Evolutionary conservation across 352 stramenopile genomes (phyloP), one percentile per base, ranked within the genome.

Genomic region (Pythium diclinum): DNA sequence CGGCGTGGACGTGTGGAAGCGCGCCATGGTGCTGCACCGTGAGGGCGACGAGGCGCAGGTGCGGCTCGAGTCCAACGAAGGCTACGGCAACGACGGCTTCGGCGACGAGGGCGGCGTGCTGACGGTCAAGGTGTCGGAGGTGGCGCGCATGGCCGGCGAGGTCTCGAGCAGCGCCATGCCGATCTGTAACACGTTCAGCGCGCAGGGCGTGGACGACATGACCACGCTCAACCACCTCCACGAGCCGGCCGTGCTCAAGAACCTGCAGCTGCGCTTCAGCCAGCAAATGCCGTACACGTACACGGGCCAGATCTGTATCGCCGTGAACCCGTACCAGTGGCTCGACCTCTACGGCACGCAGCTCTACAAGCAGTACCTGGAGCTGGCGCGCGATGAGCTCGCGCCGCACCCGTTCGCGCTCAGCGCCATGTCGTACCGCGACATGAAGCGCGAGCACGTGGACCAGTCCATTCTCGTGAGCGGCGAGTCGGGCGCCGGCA

Each of bases 321-420:
- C 79, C 33, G 85, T 94, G 52, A 91, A 93, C 68, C 83, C 81
- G 44, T 92, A 89, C 73, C 80, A 91, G 63, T 93, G 81, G 81
- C 79, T 93, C 34, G 81, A 89, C 63, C 72, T 93, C 36, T 93
- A 91, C 48, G 74, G 75, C 23, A 75, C 66, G 63, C 59, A 88
- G 34, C 67, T 91, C 16, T 91, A 94, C 61, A 30, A 71, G n/a
- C 69, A 85, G 52, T 91, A 89, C 57, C 61, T 91, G 42, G 75
- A 85, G 21, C 56, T 69, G 17, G 76, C 81, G 8, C 78, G 81
- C 28, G 79, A 91, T 11, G 72, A 72, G 9, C 70, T 92, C 30
- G 33, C 74, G 1, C 84, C 84, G 8, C 84, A 92, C 60, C 82
- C 82, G 19, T 92, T 90, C 60, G 84, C 84, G 33, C 71, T 91